These are phyloP conservation scores for Gossypium davidsonii DNA, from an alignment of 441 rosid species.

Conservation along the genomic window DNA sequence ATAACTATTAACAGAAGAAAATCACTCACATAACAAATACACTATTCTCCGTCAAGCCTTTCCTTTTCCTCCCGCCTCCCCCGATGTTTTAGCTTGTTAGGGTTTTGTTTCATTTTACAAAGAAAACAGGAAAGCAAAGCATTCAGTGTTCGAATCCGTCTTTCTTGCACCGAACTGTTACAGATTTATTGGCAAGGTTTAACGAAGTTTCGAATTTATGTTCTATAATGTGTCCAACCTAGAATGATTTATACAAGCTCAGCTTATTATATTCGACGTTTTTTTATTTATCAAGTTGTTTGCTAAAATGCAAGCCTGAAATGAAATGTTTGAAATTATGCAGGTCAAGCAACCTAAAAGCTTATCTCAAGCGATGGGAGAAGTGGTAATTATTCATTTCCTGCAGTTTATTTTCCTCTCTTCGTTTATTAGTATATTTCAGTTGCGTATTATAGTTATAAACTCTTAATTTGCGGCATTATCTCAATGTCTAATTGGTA, in stretches of 20 bases:
- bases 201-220: background rate
- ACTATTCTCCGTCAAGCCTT: too few relatives aligned
- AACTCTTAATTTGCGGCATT: slow-evolving; percentile 8
- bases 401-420: too few relatives aligned
- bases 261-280: background rate
- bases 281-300: background rate
- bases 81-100: background rate
- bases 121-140: background rate
- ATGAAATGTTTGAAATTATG: slow-evolving; percentile 10
- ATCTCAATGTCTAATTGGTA: background rate
- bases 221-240: background rate
- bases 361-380: slow-evolving; percentile 36
- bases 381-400: slow-evolving; percentile 38
- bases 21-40: too few relatives aligned
- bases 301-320: background rate
- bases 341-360: background rate
- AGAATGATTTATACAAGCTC: background rate
- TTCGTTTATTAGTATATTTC: background rate
- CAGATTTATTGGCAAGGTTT: background rate
- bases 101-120: background rate
- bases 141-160: background rate
- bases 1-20: too few relatives aligned
- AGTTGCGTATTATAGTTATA: background rate
- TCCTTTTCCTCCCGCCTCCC: too few relatives aligned
- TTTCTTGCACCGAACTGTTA: background rate